These are phyloP conservation scores for Cubamyces lactineus DNA, from an alignment of 768 basidiomycete species.

Conservation along the genomic window DNA sequence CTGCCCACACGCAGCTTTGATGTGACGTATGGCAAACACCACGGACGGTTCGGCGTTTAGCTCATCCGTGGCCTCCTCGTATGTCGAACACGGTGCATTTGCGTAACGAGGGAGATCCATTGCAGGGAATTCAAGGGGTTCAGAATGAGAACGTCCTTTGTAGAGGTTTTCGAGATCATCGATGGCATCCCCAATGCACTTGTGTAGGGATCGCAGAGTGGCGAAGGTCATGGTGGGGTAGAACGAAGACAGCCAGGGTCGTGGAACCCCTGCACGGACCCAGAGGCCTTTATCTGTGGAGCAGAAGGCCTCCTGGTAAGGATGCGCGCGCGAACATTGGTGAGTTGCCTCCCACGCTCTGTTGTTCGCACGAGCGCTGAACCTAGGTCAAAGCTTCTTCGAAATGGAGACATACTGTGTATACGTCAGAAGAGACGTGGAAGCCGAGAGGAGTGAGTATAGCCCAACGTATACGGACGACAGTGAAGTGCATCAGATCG, in stretches of 20 bases:
- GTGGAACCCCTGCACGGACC: too few relatives aligned
- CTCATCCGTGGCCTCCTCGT: constrained; percentile 43
- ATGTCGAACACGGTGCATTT: background rate
- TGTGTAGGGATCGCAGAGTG: constrained; percentile 60
- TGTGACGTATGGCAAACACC: constrained; percentile 57
- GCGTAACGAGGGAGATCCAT: constrained; percentile 13
- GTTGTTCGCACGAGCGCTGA: too few relatives aligned
- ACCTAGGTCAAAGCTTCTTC: too few relatives aligned
- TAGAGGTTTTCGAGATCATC: constrained; percentile 65
- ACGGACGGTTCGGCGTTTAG: constrained; percentile 63
- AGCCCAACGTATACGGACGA: too few relatives aligned
- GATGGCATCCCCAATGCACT: constrained; percentile 65
- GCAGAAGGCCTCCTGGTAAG: too few relatives aligned
- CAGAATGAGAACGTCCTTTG: constrained; percentile 7
- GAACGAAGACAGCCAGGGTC: too few relatives aligned
- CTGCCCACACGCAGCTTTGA: constrained; percentile 73
- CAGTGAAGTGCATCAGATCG: constrained; percentile 34
- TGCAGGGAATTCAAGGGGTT: constrained; percentile 12
- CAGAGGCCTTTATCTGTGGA: too few relatives aligned
- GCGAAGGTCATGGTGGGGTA: constrained; percentile 51
- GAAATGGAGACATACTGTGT: too few relatives aligned
- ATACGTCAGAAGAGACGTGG: too few relatives aligned
- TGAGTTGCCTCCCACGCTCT: too few relatives aligned
- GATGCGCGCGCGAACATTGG: too few relatives aligned
- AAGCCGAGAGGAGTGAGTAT: too few relatives aligned